Evolutionary conservation across 192 early-diverging fungal genomes (phyloP).

Genomic region (Kickxella alabastrina): DNA sequence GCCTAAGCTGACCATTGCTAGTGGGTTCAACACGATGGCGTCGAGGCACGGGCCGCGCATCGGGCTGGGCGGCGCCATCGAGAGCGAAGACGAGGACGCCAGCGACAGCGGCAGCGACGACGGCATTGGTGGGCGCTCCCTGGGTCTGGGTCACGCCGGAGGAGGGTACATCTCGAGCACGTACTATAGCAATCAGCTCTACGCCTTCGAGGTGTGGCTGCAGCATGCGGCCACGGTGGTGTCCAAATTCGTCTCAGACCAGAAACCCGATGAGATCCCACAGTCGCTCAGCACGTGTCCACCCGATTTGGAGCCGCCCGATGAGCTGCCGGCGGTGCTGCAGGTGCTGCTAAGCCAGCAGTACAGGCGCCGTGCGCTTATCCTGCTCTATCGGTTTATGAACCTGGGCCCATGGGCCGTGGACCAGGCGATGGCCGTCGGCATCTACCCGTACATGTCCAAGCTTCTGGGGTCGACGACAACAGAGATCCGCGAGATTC

Average conservation of each 20-base stretch:
- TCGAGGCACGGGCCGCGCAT: constrained; percentile 18
- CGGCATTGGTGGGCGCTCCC: constrained; percentile 2
- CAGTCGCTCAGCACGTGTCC: constrained; percentile 47
- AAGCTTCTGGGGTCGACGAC: constrained; percentile 92
- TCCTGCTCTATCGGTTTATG: constrained; percentile 86
- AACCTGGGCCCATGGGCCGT: constrained; percentile 94
- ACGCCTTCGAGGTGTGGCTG: constrained; percentile 97
- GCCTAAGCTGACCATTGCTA: constrained; percentile 35
- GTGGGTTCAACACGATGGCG: constrained; percentile 21
- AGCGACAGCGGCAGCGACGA: constrained; percentile 39
- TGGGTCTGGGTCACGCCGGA: constrained; percentile 3
- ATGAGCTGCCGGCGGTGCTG: constrained; percentile 93
- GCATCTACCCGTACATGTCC: constrained; percentile 95
- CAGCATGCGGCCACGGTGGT: constrained; percentile 68
- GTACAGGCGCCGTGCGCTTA: constrained; percentile 86
- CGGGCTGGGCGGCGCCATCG: constrained; percentile 15
- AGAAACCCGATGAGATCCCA: constrained; percentile 35
- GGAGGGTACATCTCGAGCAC: constrained; percentile 58
- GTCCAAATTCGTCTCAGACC: constrained; percentile 54
- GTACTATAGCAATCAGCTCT: constrained; percentile 96
- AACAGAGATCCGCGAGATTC: constrained; percentile 85
- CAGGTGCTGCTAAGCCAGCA: constrained; percentile 95
- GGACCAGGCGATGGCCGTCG: constrained; percentile 85
- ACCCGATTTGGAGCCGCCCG: constrained; percentile 60
- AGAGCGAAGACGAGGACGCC: constrained; percentile 17